A percentile compares a stretch with the other conserved stretches of the same genome.
Evolutionary conservation across 176 grass and related monocot species (phyloP).

Genomic region (Pontederia crassipes): DNA sequence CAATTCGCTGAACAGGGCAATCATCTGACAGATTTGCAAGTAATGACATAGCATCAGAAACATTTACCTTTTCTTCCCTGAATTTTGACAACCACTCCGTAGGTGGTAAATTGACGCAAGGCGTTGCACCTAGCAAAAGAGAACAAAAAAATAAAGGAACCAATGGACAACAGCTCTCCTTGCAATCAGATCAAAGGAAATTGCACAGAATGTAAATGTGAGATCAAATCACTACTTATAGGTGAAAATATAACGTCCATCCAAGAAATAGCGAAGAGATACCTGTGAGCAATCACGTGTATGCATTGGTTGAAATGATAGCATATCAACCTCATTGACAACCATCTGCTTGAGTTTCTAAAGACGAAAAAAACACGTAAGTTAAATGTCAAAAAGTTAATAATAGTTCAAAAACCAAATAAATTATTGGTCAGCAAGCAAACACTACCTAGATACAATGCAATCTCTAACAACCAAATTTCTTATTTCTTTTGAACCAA

Average conservation of each 20-base stretch:
- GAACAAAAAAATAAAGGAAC: slow-evolving; percentile 7
- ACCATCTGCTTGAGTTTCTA: slow-evolving; percentile 89
- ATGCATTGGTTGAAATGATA: slow-evolving; percentile 77
- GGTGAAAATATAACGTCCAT: background rate
- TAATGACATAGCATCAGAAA: background rate
- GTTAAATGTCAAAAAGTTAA: background rate
- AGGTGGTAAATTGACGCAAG: slow-evolving; percentile 82
- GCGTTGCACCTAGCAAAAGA: slow-evolving; percentile 58
- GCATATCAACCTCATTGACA: slow-evolving; percentile 55
- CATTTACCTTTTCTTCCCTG: slow-evolving; percentile 79
- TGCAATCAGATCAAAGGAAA: background rate
- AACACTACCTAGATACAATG: too few species aligned
- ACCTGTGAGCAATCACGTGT: slow-evolving; percentile 81
- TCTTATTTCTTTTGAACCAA: too few species aligned
- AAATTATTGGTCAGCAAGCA: background rate
- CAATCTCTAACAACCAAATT: too few species aligned
- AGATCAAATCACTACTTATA: background rate
- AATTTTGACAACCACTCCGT: slow-evolving; percentile 65
- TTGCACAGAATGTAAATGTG: background rate
- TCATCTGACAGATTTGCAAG: background rate
- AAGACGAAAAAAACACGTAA: slow-evolving; percentile 22
- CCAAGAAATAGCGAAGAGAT: background rate
- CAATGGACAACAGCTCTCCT: background rate
- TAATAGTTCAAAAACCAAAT: background rate
- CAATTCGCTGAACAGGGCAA: background rate